Evolutionary conservation across 176 grass and related monocot species (phyloP).

Genomic region (Dactylis glomerata): DNA sequence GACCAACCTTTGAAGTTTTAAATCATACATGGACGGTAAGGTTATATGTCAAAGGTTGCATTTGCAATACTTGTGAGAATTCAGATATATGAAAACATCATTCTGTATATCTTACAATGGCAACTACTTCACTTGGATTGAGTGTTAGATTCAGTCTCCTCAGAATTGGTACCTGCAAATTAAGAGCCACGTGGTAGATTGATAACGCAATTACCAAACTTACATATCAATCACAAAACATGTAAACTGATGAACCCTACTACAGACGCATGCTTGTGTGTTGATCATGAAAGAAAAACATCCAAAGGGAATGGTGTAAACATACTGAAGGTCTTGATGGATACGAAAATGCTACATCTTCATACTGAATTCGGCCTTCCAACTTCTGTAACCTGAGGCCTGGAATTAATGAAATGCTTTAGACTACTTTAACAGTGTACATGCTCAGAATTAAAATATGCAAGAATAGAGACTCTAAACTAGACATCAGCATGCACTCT

Average conservation of each 20-base stretch:
- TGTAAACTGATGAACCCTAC: not conserved
- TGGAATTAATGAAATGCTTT: conserved; percentile 31
- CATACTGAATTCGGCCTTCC: conserved; percentile 67
- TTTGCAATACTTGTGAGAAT: not conserved
- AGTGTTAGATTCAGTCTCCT: conserved; percentile 58
- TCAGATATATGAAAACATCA: conserved; percentile 8
- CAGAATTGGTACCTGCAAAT: conserved; percentile 69
- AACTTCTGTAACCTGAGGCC: conserved; percentile 64
- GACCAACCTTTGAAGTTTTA: conserved; percentile 66
- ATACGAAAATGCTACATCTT: conserved; percentile 88
- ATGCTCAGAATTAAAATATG: not conserved
- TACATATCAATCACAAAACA: conserved; percentile 13
- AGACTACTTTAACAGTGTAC: not conserved
- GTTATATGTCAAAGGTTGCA: conserved; percentile 11
- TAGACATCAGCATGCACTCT: not conserved
- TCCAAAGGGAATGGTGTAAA: not conserved
- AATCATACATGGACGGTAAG: conserved; percentile 19
- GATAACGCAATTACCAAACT: not conserved
- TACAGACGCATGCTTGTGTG: not conserved
- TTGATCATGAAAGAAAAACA: conserved; percentile 19
- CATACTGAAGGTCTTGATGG: conserved; percentile 80
- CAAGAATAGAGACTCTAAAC: not conserved
- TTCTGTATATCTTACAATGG: conserved; percentile 68
- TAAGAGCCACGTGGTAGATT: conserved; percentile 22
- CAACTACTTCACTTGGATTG: conserved; percentile 86